Base-by-base conservation (phyloP, 2,329 filamentous ascomycete species). In the Aspergillus sp. region DNA sequence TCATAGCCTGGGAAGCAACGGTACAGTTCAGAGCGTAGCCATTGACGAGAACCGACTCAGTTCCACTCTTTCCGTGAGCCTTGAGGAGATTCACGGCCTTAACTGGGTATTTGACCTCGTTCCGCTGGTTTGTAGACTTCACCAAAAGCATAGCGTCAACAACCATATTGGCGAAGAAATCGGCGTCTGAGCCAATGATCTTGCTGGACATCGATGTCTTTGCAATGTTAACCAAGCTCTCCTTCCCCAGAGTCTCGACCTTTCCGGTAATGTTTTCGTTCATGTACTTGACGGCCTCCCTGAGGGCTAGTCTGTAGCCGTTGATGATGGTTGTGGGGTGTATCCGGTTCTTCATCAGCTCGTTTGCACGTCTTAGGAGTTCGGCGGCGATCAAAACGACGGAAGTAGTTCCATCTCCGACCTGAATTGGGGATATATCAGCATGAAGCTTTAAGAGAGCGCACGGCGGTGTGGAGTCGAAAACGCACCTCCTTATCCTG, bases 161-260 rank as follows among this genome's bases (percentile, higher is more conserved):
- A 9, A 90, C 90, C 86, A 98, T 94, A 71, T 93, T 87, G 57
- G 91, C 83, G 64, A 98, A 98, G 76, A 98, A 98, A 52, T 95
- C 90, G 9, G 88, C 90, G 70, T 98, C 93, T 44, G 87, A 76
- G 45, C 93, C 93, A 66, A 98, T 97, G 63, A 98, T 94, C 76
- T 98, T 98, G 77, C 88, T 95, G 42, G 90, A 96, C 91, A 98
- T 98, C 62, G 90, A 96, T 13, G 93, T 98, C 76, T 91, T 97
- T 50, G 93, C 93, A 65, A 98, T 96, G 72, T 82, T 96, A 62
- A 97, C 69, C 56, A 98, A 80, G 47, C 88, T 93, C 51, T 97
- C 93, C 49, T 88, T 84, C 47, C 90, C 90, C 43, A 98, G 80
- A 48, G 85, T 82, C 62, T 97, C 91, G 45, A 97, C 91, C 73